Evolutionary conservation across 2,329 filamentous ascomycete genomes (phyloP).

Genomic region (Cladobotryum mycophilum): DNA sequence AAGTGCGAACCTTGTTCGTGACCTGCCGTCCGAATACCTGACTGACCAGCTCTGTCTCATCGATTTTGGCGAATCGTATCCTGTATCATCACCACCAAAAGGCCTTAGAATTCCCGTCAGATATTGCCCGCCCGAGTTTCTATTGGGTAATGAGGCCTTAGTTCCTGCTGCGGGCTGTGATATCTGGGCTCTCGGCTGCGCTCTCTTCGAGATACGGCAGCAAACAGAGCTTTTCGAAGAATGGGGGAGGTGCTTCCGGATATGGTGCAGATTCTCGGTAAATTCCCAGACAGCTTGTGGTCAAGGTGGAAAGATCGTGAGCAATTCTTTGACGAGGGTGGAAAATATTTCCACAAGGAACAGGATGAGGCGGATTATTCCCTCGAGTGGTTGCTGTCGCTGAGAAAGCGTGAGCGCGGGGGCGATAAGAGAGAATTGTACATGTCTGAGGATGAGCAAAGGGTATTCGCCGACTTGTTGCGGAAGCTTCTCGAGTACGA

Average conservation of each 20-base stretch:
- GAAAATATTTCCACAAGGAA: neutral
- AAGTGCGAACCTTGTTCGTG: slow-evolving; percentile 3
- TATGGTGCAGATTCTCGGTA: slow-evolving; percentile 25
- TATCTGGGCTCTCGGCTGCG: slow-evolving; percentile 30
- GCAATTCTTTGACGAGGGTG: slow-evolving; percentile 19
- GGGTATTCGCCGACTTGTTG: slow-evolving; percentile 20
- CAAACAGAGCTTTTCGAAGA: slow-evolving; percentile 18
- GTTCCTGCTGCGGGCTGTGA: slow-evolving; percentile 18
- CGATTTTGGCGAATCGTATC: slow-evolving; percentile 20
- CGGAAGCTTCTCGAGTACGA: slow-evolving; percentile 17
- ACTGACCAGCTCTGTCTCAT: slow-evolving; percentile 18
- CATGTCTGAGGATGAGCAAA: slow-evolving; percentile 13
- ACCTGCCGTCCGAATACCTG: slow-evolving; percentile 5
- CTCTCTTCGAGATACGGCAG: slow-evolving; percentile 26
- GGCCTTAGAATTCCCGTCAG: slow-evolving; percentile 21
- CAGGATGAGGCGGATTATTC: neutral
- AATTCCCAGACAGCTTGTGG: slow-evolving; percentile 27
- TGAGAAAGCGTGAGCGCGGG: neutral
- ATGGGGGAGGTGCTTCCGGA: slow-evolving; percentile 22
- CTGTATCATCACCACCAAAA: slow-evolving; percentile 11
- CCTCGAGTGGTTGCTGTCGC: neutral
- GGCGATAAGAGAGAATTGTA: neutral
- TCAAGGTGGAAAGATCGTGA: slow-evolving; percentile 20
- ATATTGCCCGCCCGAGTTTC: slow-evolving; percentile 25
- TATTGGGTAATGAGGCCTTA: slow-evolving; percentile 11